These are phyloP conservation scores for Hyaloscypha bicolor DNA, from an alignment of 495 filamentous ascomycete genomes.

Conservation along the genomic window DNA sequence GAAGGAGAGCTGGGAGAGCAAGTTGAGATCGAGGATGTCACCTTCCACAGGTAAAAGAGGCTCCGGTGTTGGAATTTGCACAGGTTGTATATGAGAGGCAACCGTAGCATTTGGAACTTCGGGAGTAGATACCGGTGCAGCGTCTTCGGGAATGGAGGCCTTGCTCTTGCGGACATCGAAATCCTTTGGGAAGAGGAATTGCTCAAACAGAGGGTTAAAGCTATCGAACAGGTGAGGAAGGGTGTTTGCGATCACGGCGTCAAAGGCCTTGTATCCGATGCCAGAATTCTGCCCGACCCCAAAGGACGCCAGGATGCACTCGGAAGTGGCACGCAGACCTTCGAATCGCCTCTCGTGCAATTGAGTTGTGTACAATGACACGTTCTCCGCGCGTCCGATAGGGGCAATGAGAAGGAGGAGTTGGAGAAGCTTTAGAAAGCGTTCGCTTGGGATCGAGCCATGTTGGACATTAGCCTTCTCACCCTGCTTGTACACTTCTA, in stretches of 20 bases:
- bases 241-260: conserved; percentile 10
- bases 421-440: conserved; percentile 15
- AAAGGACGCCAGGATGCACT: conserved; percentile 11
- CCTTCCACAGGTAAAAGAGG: conserved; percentile 16
- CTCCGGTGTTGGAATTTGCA: conserved; percentile 13
- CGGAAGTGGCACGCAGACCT: conserved; percentile 1
- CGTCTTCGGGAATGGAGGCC: conserved; percentile 1
- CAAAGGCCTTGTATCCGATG: conserved; percentile 10
- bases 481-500: conserved; percentile 3
- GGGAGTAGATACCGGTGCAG: background rate
- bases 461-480: conserved; percentile 3
- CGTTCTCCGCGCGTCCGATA: conserved; percentile 9
- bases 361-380: conserved; percentile 13
- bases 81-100: background rate
- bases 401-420: conserved; percentile 13
- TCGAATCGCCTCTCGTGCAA: conserved; percentile 6
- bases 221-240: conserved; percentile 12
- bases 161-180: conserved; percentile 10
- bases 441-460: conserved; percentile 6
- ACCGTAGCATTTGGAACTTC: conserved; percentile 4
- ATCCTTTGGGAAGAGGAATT: conserved; percentile 16
- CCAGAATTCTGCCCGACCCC: conserved; percentile 6
- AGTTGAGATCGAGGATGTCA: conserved; percentile 16
- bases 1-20: conserved; percentile 14
- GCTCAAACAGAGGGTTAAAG: conserved; percentile 15